Evolutionary conservation across 2,329 filamentous ascomycete genomes (phyloP), one percentile per base, ranked within the genome.

Genomic region (Scytalidium sp.): DNA sequence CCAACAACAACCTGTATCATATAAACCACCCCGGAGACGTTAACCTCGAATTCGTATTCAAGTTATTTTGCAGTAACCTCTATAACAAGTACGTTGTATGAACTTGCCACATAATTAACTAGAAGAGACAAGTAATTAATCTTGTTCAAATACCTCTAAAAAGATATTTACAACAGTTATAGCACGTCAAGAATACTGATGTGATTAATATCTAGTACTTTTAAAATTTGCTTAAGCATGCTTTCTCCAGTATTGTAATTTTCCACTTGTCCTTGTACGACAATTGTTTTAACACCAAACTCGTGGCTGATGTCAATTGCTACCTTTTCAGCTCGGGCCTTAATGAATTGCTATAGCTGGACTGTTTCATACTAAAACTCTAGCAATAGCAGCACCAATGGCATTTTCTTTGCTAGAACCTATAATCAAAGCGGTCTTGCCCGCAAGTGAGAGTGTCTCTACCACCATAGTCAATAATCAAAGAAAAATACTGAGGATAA

Each of bases 311-410:
- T 50, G 6, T 41, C 40, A 32, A 49, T 50, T 9, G 25, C 27
- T 19, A 56, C 39, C 32, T 39, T 40, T 70, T 70, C 65, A 19
- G 79, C 80, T 40, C 65, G 71, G 25, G 72, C 61, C 29, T 72
- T 70, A 86, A 67, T 83, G 83, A 47, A 86, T 71, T 39, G 85
- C 69, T 9, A 86, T 70, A 7, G 74, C 75, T 64, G 74, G 76
- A 57, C 83, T 83, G 69, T 86, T 85, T 57, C 70, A 71, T 48
- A 85, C 84, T 20, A 91, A 76, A 53, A 83, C 88, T 50, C 79
- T 76, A 43, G 84, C 84, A 52, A 76, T 75, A 43, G 72, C 72
- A 45, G 67, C 66, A 46, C 88, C 88, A 60, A 92, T 92, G 55
- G 88, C 88, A 43, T 70, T 73, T 22, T 73, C 69, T 3, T 66